Conservation (phyloP, 2,329 filamentous ascomycete species). For the Verticillium klebahnii region DNA sequence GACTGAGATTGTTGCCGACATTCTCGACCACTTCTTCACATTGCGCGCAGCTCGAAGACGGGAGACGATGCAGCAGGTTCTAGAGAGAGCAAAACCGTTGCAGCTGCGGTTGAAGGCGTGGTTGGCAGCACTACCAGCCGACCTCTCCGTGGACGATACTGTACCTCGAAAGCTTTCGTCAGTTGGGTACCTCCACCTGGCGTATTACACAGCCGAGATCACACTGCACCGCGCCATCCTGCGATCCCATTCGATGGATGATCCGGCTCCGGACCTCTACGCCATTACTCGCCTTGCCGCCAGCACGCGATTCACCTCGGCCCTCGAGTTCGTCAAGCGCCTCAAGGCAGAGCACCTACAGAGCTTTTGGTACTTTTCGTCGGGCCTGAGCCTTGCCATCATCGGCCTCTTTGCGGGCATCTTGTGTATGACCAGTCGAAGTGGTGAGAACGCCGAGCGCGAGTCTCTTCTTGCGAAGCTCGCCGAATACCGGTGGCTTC, state of each 20-base stretch:
- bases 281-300: conserved; percentile 16
- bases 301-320: conserved; percentile 23
- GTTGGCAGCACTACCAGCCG: conserved; percentile 36
- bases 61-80: conserved; percentile 18
- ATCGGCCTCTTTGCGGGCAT: conserved; percentile 24
- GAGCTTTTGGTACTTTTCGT: conserved; percentile 34
- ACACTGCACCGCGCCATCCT: conserved; percentile 37
- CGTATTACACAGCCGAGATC: conserved; percentile 37
- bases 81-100: conserved; percentile 41
- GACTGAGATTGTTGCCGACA: conserved; percentile 37
- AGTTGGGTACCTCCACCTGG: conserved; percentile 34
- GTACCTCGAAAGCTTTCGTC: conserved; percentile 31
- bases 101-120: conserved; percentile 41
- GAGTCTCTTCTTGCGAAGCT: conserved; percentile 9
- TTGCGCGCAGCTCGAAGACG: conserved; percentile 3
- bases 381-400: conserved; percentile 24
- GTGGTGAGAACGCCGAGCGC: background rate
- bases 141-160: conserved; percentile 34
- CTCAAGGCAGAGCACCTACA: conserved; percentile 32
- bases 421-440: conserved; percentile 14
- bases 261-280: conserved; percentile 5
- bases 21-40: conserved; percentile 24
- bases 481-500: conserved; percentile 13
- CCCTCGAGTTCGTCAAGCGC: conserved; percentile 28
- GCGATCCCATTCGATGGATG: conserved; percentile 17